Percentiles rank a stretch among this genome's conserved stretches.
phyloP scores from a whole-genome alignment of 1,284 basidiomycete species.

The Marasmius fiardii region DNA sequence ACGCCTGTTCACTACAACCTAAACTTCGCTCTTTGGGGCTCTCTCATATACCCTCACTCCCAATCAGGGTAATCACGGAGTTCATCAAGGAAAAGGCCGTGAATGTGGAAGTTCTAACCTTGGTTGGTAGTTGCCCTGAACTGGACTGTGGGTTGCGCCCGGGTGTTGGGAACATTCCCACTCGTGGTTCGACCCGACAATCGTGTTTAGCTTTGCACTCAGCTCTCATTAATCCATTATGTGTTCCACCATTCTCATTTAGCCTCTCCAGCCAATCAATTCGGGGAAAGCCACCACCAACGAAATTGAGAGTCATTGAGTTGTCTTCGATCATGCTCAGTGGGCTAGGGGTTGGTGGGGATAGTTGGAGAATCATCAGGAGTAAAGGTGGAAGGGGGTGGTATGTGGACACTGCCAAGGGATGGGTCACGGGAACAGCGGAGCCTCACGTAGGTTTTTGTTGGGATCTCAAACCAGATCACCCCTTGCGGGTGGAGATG shows the following conservation, averaged over 20 bases:
- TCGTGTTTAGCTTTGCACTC: constrained; percentile 65
- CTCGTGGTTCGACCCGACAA: constrained; percentile 44
- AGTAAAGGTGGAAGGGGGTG: constrained; percentile 94
- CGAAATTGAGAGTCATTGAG: constrained; percentile 86
- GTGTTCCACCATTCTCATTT: constrained; percentile 75
- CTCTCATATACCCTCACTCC: constrained; percentile 77
- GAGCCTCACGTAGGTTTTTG: constrained; percentile 38
- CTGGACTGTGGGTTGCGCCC: constrained; percentile 53
- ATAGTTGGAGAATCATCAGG: constrained; percentile 82
- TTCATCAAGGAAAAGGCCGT: constrained; percentile 72
- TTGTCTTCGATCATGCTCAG: constrained; percentile 74
- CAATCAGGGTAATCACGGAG: constrained; percentile 62
- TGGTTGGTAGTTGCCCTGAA: constrained; percentile 77
- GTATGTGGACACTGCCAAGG: constrained; percentile 89
- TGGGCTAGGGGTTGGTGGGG: constrained; percentile 72
- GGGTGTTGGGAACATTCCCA: constrained; percentile 22
- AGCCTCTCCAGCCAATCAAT: constrained; percentile 31
- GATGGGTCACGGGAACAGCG: constrained; percentile 59
- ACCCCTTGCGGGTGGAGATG: constrained; percentile 68
- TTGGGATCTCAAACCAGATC: constrained; percentile 58
- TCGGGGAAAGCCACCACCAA: constrained; percentile 48
- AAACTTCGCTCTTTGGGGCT: constrained; percentile 85
- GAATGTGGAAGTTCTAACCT: constrained; percentile 84
- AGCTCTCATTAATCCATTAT: constrained; percentile 74
- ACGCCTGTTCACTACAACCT: constrained; percentile 63